These are phyloP conservation scores for Beauveria sp. DNA, from an alignment of 2,329 filamentous ascomycete genomes.

Conservation along the genomic window DNA sequence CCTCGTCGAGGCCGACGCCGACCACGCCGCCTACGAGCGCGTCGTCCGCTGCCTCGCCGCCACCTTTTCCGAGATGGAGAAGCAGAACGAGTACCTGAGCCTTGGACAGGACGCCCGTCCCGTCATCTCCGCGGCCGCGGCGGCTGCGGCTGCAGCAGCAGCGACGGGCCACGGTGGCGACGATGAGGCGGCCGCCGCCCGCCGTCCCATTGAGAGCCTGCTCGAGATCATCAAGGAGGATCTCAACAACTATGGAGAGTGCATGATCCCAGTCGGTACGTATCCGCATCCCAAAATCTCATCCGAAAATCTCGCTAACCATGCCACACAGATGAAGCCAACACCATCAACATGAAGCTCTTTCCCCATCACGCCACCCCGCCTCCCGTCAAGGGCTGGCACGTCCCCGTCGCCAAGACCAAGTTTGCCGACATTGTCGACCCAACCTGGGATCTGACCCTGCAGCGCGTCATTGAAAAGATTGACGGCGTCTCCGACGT, in stretches of 20 bases:
- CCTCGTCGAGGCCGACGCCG: conserved; percentile 58
- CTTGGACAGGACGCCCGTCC: conserved; percentile 39
- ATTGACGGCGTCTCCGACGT: conserved; percentile 91
- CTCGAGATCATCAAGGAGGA: conserved; percentile 78
- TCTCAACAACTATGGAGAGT: conserved; percentile 93
- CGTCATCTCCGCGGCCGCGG: conserved; percentile 23
- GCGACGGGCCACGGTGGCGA: conserved; percentile 14
- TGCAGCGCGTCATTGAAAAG: conserved; percentile 71
- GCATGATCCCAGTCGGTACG: conserved; percentile 92
- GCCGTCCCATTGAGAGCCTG: conserved; percentile 72
- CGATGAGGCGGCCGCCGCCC: conserved; percentile 30
- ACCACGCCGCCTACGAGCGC: conserved; percentile 73
- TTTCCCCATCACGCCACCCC: conserved; percentile 77
- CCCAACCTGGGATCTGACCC: conserved; percentile 66
- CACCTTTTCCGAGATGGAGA: conserved; percentile 83
- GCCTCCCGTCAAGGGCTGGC: conserved; percentile 73
- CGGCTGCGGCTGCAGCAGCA: conserved; percentile 29
- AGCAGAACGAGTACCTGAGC: conserved; percentile 79
- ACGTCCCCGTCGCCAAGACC: conserved; percentile 75
- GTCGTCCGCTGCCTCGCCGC: conserved; percentile 80
- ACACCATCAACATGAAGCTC: conserved; percentile 93
- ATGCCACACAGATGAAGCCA: conserved; percentile 63
- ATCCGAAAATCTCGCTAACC: not conserved
- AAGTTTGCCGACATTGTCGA: conserved; percentile 57
- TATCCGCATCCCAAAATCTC: conserved; percentile 13